These are phyloP conservation scores for Arctostaphylos glauca DNA, from an alignment of 148 eudicot genomes.

Conservation along the genomic window DNA sequence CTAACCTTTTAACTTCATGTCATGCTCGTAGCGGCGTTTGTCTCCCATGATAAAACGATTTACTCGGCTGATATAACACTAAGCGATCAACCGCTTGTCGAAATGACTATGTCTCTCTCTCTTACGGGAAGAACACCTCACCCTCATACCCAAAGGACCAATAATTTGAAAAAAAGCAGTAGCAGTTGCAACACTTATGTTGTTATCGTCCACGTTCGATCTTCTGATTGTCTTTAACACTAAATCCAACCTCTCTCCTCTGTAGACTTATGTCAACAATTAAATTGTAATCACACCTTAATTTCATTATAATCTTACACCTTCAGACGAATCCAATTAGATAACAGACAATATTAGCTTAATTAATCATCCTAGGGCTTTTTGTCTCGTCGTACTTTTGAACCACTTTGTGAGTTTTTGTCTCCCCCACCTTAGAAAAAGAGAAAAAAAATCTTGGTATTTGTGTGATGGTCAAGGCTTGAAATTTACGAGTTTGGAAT, in stretches of 20 bases:
- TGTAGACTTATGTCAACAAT: not conserved
- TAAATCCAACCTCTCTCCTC: not conserved
- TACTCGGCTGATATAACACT: no score
- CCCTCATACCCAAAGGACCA: not conserved
- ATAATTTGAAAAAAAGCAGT: not conserved
- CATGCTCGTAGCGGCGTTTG: no score
- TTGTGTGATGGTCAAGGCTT: no score
- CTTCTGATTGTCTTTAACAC: not conserved
- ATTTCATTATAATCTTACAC: not conserved
- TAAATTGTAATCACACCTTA: not conserved
- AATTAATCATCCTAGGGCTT: not conserved
- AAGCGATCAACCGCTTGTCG: no score
- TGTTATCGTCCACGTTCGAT: slow-evolving; percentile 3
- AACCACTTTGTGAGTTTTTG: slow-evolving; percentile 18
- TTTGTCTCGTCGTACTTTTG: slow-evolving; percentile 16
- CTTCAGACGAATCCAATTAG: not conserved
- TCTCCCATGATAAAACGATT: no score
- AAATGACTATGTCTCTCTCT: no score
- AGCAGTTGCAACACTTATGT: slow-evolving; percentile 15
- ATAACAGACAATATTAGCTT: not conserved
- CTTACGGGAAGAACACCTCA: no score
- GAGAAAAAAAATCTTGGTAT: no score
- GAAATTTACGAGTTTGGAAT: no score
- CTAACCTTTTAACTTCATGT: no score
- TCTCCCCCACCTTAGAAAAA: not conserved